Evolutionary conservation across 495 filamentous ascomycete species (phyloP).

Genomic region (Bathelium albidoporum): DNA sequence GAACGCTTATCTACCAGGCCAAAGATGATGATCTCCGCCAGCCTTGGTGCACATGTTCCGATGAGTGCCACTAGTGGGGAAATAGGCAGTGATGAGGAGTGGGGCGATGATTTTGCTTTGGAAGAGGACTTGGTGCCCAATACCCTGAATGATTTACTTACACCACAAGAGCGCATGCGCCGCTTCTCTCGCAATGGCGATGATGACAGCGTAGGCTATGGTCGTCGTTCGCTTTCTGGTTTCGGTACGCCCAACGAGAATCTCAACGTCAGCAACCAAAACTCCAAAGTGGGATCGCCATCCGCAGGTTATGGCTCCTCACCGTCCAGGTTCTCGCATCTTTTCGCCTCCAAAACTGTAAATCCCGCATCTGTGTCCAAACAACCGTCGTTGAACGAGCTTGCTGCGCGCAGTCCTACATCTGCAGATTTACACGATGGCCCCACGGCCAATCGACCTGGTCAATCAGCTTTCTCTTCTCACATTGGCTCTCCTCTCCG

Average conservation of each 20-base stretch:
- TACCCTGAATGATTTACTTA: conserved; percentile 80
- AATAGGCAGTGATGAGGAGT: conserved; percentile 47
- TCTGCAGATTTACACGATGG: conserved; percentile 8
- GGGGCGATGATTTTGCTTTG: conserved; percentile 78
- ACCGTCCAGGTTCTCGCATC: conserved; percentile 74
- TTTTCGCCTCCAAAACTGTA: conserved; percentile 47
- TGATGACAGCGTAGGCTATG: conserved; percentile 36
- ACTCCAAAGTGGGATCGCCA: conserved; percentile 72
- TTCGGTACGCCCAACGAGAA: conserved; percentile 48
- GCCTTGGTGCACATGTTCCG: conserved; percentile 54
- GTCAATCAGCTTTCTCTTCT: conserved; percentile 37
- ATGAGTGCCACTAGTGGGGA: conserved; percentile 20
- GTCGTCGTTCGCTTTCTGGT: conserved; percentile 51
- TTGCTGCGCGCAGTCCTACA: not conserved
- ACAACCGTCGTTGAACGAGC: not conserved
- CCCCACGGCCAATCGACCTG: conserved; percentile 33
- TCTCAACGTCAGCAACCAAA: conserved; percentile 31
- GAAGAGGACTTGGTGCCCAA: conserved; percentile 90
- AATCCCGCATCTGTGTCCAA: not conserved
- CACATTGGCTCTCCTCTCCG: conserved; percentile 91
- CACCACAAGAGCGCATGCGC: conserved; percentile 77
- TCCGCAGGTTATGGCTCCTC: conserved; percentile 48
- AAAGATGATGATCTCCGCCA: conserved; percentile 69
- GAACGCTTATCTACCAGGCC: conserved; percentile 57
- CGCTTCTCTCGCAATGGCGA: conserved; percentile 65